Conservation (phyloP, 108 stramenopile species). For the Cyclotella distinguenda region DNA sequence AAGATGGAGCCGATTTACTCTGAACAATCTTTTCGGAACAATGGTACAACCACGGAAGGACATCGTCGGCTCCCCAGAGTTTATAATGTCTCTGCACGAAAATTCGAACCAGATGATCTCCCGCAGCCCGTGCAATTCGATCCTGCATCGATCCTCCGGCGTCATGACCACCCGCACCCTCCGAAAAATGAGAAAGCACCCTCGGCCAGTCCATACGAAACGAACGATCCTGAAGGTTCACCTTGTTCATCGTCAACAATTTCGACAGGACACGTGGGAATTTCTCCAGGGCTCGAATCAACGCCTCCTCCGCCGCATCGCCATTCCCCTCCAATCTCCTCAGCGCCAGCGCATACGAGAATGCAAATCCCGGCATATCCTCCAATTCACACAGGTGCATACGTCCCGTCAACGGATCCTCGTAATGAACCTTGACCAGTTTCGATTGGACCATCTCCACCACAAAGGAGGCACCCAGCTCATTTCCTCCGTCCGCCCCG, state of each 20-base stretch:
- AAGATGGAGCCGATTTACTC: background rate
- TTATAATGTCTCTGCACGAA: slow-evolving; percentile 40
- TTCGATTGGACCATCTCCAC: slow-evolving; percentile 33
- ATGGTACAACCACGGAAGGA: slow-evolving; percentile 39
- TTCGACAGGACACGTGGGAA: slow-evolving; percentile 40
- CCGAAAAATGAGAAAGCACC: slow-evolving; percentile 14
- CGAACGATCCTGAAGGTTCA: slow-evolving; percentile 31
- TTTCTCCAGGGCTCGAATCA: slow-evolving; percentile 21
- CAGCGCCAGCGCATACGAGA: slow-evolving; percentile 77
- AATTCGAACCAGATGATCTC: slow-evolving; percentile 37
- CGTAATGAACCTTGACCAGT: slow-evolving; percentile 34
- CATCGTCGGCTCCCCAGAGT: slow-evolving; percentile 39
- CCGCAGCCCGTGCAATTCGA: slow-evolving; percentile 18
- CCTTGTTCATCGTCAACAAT: slow-evolving; percentile 41
- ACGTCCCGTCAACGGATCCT: slow-evolving; percentile 31
- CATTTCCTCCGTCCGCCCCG: slow-evolving; percentile 20
- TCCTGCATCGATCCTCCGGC: slow-evolving; percentile 10
- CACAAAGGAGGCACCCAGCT: slow-evolving; percentile 36
- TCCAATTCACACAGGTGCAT: slow-evolving; percentile 40
- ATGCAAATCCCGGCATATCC: slow-evolving; percentile 76
- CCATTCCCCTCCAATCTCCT: slow-evolving; percentile 20
- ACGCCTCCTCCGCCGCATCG: slow-evolving; percentile 34
- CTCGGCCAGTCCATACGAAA: slow-evolving; percentile 49
- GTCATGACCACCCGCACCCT: slow-evolving; percentile 15
- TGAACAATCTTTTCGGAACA: slow-evolving; percentile 22